Percentiles rank a stretch among this genome's conserved stretches.
Evolutionary conservation across 495 filamentous ascomycete species (phyloP).

Genomic region (Filosporella fistucella): DNA sequence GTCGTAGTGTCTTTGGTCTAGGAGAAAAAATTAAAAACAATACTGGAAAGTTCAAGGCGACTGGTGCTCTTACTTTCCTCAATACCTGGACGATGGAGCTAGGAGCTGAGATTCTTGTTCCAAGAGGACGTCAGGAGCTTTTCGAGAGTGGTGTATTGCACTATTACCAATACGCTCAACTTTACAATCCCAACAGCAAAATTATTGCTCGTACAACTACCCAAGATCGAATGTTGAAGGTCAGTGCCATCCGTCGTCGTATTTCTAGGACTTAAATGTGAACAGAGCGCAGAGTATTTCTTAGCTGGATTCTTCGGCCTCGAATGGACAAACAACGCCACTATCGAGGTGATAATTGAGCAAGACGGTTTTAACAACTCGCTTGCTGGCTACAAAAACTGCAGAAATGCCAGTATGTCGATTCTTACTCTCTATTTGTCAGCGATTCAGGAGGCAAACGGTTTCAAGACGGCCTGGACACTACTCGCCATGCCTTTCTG

Average conservation of each 20-base stretch:
- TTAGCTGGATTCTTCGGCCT: slow-evolving; percentile 63
- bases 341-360: slow-evolving; percentile 47
- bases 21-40: slow-evolving; percentile 61
- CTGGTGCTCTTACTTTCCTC: slow-evolving; percentile 57
- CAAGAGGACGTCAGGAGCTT: slow-evolving; percentile 67
- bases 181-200: slow-evolving; percentile 56
- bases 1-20: too few relatives aligned
- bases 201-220: slow-evolving; percentile 59
- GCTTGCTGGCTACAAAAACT: slow-evolving; percentile 44
- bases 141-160: slow-evolving; percentile 63
- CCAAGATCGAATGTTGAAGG: slow-evolving; percentile 54
- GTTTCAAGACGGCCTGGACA: too few relatives aligned
- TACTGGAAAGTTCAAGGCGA: slow-evolving; percentile 46
- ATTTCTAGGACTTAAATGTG: slow-evolving; percentile 23
- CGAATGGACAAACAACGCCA: slow-evolving; percentile 49
- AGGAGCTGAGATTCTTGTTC: slow-evolving; percentile 69
- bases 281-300: slow-evolving; percentile 67
- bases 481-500: too few relatives aligned
- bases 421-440: too few relatives aligned
- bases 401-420: slow-evolving; percentile 49
- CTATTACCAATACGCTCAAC: slow-evolving; percentile 55
- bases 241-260: slow-evolving; percentile 31
- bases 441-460: too few relatives aligned
- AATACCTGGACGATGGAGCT: slow-evolving; percentile 65
- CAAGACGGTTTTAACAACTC: slow-evolving; percentile 35